Percentiles rank a stretch among this genome's conserved stretches.
Conservation (phyloP, 2,329 filamentous ascomycete species). For the Elsinoe arachidis region DNA sequence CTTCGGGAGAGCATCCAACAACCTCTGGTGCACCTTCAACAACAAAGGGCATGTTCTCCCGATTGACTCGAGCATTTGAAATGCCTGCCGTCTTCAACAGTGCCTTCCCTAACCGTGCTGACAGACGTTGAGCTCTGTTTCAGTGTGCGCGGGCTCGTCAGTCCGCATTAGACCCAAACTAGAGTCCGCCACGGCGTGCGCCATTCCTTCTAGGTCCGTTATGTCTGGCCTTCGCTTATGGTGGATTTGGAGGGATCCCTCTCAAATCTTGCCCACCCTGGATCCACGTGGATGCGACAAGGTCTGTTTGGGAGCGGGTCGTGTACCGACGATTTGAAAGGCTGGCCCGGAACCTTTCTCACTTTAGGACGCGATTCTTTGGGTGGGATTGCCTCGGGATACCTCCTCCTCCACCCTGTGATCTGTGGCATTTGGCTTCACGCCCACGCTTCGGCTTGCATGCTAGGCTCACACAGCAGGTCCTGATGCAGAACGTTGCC, state of each 20-base stretch:
- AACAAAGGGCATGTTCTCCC: too few species aligned
- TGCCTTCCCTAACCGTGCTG: not conserved
- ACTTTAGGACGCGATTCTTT: not conserved
- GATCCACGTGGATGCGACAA: conserved; percentile 9
- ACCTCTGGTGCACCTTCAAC: not conserved
- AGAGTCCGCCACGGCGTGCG: not conserved
- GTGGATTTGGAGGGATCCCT: not conserved
- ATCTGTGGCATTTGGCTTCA: not conserved
- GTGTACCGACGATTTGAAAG: conserved; percentile 2
- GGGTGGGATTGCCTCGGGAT: not conserved
- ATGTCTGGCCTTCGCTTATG: conserved; percentile 4
- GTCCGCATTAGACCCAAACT: not conserved
- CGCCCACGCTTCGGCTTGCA: not conserved
- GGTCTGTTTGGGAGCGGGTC: conserved; percentile 1
- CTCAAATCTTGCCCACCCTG: not conserved
- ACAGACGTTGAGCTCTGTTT: conserved; percentile 8
- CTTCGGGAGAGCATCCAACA: not conserved
- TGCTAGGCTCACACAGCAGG: not conserved
- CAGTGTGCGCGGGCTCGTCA: conserved; percentile 4
- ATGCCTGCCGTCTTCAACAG: not conserved
- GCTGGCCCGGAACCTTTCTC: not conserved
- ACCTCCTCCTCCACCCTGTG: not conserved
- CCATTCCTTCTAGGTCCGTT: not conserved
- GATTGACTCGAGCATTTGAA: not conserved
- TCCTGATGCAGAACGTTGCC: not conserved